Percentiles rank a stretch among this genome's conserved stretches.
Conservation (phyloP, 1,284 basidiomycete genomes). For the Tilletia walkeri region DNA sequence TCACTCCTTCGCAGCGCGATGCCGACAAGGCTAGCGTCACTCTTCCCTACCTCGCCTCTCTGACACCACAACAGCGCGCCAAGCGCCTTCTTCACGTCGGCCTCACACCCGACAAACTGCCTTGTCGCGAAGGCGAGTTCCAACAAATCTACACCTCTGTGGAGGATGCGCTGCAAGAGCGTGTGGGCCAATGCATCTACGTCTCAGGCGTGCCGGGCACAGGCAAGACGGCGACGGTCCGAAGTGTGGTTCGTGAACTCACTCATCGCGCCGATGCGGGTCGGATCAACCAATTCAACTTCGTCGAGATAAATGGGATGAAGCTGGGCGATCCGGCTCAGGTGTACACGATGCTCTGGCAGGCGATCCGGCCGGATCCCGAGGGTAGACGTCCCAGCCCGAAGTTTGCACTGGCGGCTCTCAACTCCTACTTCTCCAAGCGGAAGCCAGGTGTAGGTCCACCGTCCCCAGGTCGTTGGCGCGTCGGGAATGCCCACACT, state of each 20-base stretch:
- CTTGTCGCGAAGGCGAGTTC: constrained; percentile 87
- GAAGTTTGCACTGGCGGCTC: constrained; percentile 39
- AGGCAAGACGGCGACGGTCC: constrained; percentile 89
- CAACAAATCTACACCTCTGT: constrained; percentile 73
- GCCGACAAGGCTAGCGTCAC: not conserved
- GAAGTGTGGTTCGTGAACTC: constrained; percentile 77
- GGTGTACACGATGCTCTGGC: constrained; percentile 51
- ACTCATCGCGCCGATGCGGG: constrained; percentile 55
- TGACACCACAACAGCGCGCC: constrained; percentile 45
- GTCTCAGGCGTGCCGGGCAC: constrained; percentile 84
- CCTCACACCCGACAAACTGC: constrained; percentile 82
- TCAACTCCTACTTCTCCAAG: constrained; percentile 37
- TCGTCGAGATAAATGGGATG: constrained; percentile 97
- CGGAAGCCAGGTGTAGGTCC: constrained; percentile 19
- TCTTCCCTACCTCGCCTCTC: constrained; percentile 2
- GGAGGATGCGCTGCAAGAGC: constrained; percentile 82
- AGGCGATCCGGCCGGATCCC: constrained; percentile 27
- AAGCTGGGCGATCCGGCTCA: constrained; percentile 58
- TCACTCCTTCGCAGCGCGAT: not conserved
- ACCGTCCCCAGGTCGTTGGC: constrained; percentile 10
- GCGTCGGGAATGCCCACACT: constrained; percentile 3
- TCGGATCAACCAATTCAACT: constrained; percentile 90
- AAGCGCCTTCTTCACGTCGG: constrained; percentile 77
- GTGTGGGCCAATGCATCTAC: constrained; percentile 93
- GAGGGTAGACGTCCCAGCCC: constrained; percentile 32